phyloP scores from a whole-genome alignment of 768 basidiomycete species.

The Mycena crocata region DNA sequence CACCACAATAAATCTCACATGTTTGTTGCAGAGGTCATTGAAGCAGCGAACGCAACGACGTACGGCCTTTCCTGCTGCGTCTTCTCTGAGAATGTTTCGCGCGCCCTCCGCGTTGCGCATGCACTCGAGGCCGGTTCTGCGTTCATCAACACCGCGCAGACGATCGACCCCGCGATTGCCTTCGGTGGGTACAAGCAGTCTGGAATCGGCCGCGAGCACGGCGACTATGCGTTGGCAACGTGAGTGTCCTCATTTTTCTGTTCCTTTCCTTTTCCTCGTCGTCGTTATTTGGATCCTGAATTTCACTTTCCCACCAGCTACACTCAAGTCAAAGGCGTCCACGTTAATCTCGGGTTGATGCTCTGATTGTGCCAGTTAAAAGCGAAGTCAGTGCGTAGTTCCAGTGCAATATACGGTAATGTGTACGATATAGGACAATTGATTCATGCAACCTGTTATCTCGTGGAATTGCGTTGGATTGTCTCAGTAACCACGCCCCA shows the following conservation, averaged over 20 bases:
- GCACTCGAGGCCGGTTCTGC: conserved; percentile 74
- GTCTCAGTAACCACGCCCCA: too few species aligned
- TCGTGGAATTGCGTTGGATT: too few species aligned
- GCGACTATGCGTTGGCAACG: conserved; percentile 79
- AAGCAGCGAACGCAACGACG: conserved; percentile 84
- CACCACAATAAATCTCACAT: background rate
- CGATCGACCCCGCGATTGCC: conserved; percentile 68
- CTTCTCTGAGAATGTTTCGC: conserved; percentile 83
- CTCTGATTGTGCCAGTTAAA: too few species aligned
- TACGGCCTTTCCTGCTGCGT: conserved; percentile 93
- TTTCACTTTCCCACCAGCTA: conserved; percentile 56
- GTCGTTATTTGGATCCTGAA: background rate
- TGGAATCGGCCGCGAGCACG: conserved; percentile 84
- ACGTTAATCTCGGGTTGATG: conserved; percentile 62
- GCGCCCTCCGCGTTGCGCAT: conserved; percentile 80
- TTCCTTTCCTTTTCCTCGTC: too few species aligned
- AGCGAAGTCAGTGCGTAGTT: too few species aligned
- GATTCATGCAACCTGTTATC: too few species aligned
- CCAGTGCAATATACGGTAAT: too few species aligned
- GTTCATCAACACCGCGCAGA: conserved; percentile 63
- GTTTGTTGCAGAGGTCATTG: conserved; percentile 66
- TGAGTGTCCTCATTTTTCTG: conserved; percentile 47
- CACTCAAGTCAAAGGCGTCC: conserved; percentile 77
- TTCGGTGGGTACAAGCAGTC: conserved; percentile 91
- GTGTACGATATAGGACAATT: too few species aligned